Conservation (phyloP, 1,284 basidiomycete species). For the Microstroma glucosiphilum region DNA sequence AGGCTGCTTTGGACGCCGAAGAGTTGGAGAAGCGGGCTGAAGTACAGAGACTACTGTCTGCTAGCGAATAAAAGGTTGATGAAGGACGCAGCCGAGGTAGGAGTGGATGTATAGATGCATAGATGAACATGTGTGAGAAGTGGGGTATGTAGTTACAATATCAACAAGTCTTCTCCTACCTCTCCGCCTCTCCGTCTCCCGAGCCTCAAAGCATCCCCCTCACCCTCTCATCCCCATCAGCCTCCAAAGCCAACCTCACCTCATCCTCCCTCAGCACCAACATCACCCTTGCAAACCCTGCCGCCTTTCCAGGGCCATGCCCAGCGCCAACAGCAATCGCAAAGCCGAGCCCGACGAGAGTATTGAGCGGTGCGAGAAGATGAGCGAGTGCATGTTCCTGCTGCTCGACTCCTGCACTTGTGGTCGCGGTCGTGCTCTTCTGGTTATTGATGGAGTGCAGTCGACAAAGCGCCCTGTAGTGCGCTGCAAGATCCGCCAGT, state of each 20-base stretch:
- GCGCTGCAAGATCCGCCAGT: constrained; percentile 64
- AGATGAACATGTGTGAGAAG: too few relatives aligned
- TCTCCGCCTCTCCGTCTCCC: too few relatives aligned
- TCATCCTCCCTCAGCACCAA: constrained; percentile 44
- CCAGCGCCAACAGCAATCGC: constrained; percentile 42
- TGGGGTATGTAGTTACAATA: too few relatives aligned
- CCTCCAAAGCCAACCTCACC: constrained; percentile 34
- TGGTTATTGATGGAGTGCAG: constrained; percentile 24
- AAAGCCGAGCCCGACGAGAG: constrained; percentile 25
- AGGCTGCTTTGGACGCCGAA: constrained; percentile 36
- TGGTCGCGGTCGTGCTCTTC: neutral
- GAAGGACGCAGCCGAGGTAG: neutral
- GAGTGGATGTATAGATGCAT: too few relatives aligned
- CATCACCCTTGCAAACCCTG: constrained; percentile 32
- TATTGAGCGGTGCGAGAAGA: neutral
- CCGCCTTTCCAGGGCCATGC: constrained; percentile 34
- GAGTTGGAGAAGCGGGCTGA: neutral
- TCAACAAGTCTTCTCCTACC: too few relatives aligned
- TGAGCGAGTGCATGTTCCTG: neutral
- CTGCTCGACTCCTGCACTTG: neutral
- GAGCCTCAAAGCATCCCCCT: constrained; percentile 26
- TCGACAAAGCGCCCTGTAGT: constrained; percentile 33
- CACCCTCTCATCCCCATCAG: constrained; percentile 29
- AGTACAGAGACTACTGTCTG: constrained; percentile 1
- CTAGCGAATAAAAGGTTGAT: neutral